Base-by-base conservation (phyloP, 345 rosid species). In the Sapria himalayana region DNA sequence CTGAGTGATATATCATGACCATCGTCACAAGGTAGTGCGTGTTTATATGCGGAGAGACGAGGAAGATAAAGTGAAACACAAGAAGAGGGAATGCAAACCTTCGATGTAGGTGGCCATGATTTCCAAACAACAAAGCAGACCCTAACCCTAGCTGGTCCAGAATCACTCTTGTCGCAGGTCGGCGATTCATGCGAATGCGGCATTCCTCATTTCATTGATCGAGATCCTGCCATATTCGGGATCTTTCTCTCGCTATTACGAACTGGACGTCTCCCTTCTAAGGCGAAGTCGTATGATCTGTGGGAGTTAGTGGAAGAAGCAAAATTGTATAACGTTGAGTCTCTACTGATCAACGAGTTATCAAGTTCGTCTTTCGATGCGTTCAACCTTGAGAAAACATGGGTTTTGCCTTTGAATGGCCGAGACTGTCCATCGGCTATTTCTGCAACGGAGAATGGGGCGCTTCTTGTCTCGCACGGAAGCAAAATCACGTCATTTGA, bases 401-500 rank as follows among this genome's bases (percentile, higher is more conserved):
- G 38, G 24, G 5, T 69, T 11, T 52, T 79, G 35, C 69, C 60
- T 3, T 48, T 82, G 24, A 79, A 67, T 42, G 93, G 93, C 39
- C 75, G 95, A 2, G 93, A 77, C 45, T 57, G 67, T 3, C 75
- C 82, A 2, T 79, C 98, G 0, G 27, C 75, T n/a, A 46, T 74
- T 9, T 45, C 79, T 7, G 50, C 98, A 4, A 56, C 84, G 23
- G 60, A 66, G 19, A 53, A 29, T 3, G 93, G 95, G 31, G 61
- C 84, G 3, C 47, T 82, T 29, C 93, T 70, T 37, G 98, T 79
- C 3, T 62, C 86, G 3, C 92, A 84, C 54, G 98, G 98, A 0
- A 73, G 92, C 71, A 76, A 80, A 51, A 84, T 84, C 55, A 77
- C 93, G 0, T 69, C 93, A 2, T 89, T 76, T n/a, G 98, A 79